These are phyloP conservation scores for Metarhizium brunneum DNA, from an alignment of 2,329 filamentous ascomycete species.

Conservation along the genomic window DNA sequence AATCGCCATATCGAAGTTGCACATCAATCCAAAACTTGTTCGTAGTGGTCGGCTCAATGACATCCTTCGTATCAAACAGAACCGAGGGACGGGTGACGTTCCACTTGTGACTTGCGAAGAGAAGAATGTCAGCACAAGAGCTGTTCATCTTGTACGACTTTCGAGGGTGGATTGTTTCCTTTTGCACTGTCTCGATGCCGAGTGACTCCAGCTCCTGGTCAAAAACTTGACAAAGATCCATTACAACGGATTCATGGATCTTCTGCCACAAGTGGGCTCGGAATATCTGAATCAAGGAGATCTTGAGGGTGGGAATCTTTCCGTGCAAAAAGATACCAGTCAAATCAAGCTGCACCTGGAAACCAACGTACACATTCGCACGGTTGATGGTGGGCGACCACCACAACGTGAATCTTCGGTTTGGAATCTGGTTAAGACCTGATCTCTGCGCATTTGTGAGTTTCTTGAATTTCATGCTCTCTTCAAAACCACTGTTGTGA, in stretches of 20 bases:
- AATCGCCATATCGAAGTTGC: conserved; percentile 92
- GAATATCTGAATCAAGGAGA: conserved; percentile 98
- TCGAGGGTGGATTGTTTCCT: conserved; percentile 96
- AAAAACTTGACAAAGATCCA: conserved; percentile 98
- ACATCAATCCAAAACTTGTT: conserved; percentile 99
- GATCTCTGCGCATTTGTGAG: conserved; percentile 93
- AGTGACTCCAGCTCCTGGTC: conserved; percentile 94
- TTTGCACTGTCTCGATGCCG: conserved; percentile 95
- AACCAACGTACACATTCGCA: conserved; percentile 97
- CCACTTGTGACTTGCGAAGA: conserved; percentile 98
- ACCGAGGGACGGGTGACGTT: conserved; percentile 91
- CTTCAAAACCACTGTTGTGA: conserved; percentile 37
- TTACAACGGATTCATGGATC: conserved; percentile 96
- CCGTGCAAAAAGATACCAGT: conserved; percentile 99
- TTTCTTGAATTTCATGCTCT: conserved; percentile 96
- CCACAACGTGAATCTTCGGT: conserved; percentile 96
- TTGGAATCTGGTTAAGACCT: conserved; percentile 96
- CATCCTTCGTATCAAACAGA: conserved; percentile 92
- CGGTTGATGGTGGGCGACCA: conserved; percentile 92
- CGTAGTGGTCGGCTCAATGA: conserved; percentile 85
- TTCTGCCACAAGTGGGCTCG: conserved; percentile 99
- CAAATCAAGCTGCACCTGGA: conserved; percentile 95
- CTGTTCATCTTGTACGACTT: conserved; percentile 99
- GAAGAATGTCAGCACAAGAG: conserved; percentile 90
- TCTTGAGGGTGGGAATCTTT: conserved; percentile 97